These are phyloP conservation scores for Chrysoporthe cubensis DNA, from an alignment of 2,329 filamentous ascomycete species.

Conservation along the genomic window DNA sequence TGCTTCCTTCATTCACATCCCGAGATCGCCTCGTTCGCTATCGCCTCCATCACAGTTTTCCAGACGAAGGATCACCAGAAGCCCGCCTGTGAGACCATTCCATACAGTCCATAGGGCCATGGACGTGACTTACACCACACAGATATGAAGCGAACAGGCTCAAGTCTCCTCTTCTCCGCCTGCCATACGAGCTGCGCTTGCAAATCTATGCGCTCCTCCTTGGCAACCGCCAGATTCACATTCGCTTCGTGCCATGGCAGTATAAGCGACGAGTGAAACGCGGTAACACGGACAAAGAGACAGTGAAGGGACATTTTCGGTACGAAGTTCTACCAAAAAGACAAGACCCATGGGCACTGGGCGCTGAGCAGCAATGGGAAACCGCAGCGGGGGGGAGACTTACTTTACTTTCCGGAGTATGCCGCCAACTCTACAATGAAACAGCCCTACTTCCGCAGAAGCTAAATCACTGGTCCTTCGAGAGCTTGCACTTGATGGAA, in stretches of 20 bases:
- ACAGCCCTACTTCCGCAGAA: constrained; percentile 40
- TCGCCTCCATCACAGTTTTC: constrained; percentile 22
- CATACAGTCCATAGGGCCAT: background rate
- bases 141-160: constrained; percentile 36
- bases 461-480: constrained; percentile 42
- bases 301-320: constrained; percentile 36
- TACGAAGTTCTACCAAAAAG: constrained; percentile 35
- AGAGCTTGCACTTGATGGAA: constrained; percentile 39
- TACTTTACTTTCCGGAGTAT: constrained; percentile 40
- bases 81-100: constrained; percentile 18
- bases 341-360: constrained; percentile 37
- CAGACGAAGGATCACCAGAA: constrained; percentile 22
- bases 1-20: constrained; percentile 9
- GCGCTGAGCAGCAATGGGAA: constrained; percentile 14
- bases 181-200: constrained; percentile 41
- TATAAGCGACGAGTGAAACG: constrained; percentile 31
- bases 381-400: constrained; percentile 31
- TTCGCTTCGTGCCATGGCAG: constrained; percentile 37
- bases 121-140: background rate
- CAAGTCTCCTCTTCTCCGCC: constrained; percentile 37
- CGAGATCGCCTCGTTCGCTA: constrained; percentile 20
- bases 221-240: constrained; percentile 39
- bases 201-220: constrained; percentile 41
- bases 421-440: constrained; percentile 43
- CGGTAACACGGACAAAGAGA: constrained; percentile 30